These are phyloP conservation scores for Chrysosporium keratinophilum DNA, from an alignment of 2,329 filamentous ascomycete species.

Conservation along the genomic window DNA sequence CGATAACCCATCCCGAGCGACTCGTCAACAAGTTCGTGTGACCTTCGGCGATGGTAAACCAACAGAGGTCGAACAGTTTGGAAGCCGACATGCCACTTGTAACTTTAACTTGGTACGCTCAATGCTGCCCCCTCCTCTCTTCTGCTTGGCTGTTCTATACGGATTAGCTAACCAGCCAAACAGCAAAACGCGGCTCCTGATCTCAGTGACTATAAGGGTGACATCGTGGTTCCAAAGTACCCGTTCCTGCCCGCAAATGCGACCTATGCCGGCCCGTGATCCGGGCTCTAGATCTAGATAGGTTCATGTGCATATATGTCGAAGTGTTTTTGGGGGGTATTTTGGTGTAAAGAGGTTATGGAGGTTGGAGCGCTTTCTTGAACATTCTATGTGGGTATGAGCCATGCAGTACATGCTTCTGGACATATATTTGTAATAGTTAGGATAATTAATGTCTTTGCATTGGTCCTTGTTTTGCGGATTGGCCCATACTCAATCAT, in stretches of 20 bases:
- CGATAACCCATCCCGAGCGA: constrained; percentile 6
- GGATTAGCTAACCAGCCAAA: not conserved
- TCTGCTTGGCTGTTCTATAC: not conserved
- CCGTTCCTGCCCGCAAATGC: constrained; percentile 2
- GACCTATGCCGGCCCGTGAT: not conserved
- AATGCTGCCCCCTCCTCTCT: not conserved
- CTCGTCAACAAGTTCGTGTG: constrained; percentile 10
- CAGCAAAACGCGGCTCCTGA: constrained; percentile 4
- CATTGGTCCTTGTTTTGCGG: too few species aligned
- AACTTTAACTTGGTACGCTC: constrained; percentile 6
- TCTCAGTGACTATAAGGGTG: constrained; percentile 4
- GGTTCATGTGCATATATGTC: not conserved
- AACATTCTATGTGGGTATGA: too few species aligned
- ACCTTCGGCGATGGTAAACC: constrained; percentile 4
- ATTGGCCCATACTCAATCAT: too few species aligned
- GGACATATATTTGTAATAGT: too few species aligned
- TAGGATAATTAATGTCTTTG: too few species aligned
- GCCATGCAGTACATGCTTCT: too few species aligned
- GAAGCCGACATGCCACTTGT: constrained; percentile 4
- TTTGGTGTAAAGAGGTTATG: too few species aligned
- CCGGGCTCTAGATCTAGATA: not conserved
- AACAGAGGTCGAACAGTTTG: constrained; percentile 3
- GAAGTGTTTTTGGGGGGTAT: too few species aligned
- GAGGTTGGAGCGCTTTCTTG: too few species aligned
- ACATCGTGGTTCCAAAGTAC: constrained; percentile 7